Base-by-base conservation (phyloP, 768 basidiomycete species). In the Lactarius indigo region DNA sequence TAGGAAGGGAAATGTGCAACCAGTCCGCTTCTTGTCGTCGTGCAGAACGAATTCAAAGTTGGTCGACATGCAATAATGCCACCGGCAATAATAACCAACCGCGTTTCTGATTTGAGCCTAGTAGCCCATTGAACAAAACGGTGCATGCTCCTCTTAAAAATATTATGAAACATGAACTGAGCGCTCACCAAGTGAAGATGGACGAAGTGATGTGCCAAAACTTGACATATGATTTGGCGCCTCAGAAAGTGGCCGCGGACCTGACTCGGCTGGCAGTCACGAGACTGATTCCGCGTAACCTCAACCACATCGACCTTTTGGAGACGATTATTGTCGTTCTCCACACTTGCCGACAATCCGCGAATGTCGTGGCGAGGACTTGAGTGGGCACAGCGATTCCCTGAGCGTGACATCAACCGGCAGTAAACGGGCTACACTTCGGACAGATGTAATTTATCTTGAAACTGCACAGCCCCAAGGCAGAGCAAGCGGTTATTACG, bases 401-500 rank as follows among this genome's bases (percentile, higher is more conserved):
- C 23, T 26, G 23, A 5, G 47, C 50, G 23, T 13, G 47, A 50
- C 23, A 23, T 13, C 23, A 59, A 23, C 8, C 20, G 23, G 33
- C 63, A 64, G 18, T 10, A 39, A 35, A 9, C 20, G 26, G 47
- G n/a, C 8, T 6, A 33, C 26, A 1, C 17, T 42, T 13, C 20
- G 23, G 62, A 3, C 18, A 12, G 47, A 64, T 33, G 8, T 18
- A 23, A n/a, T 20, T 33, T n/a, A n/a, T n/a, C n/a, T n/a, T n/a
- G n/a, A 33, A 41, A 20, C 23, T 1, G 12, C 18, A 57, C 44
- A 17, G 44, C 57, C 35, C 20, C 33, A n/a, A 7, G 26, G 9
- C 9, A 33, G 55, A 47, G 18, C 17, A 39, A 28, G n/a, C 50
- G 64, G 64, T 41, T 59, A 54, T 64, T 59, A 64, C 57, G 57